Evolutionary conservation across 176 grass and related monocot species (phyloP).

Genomic region (Avena eriantha): DNA sequence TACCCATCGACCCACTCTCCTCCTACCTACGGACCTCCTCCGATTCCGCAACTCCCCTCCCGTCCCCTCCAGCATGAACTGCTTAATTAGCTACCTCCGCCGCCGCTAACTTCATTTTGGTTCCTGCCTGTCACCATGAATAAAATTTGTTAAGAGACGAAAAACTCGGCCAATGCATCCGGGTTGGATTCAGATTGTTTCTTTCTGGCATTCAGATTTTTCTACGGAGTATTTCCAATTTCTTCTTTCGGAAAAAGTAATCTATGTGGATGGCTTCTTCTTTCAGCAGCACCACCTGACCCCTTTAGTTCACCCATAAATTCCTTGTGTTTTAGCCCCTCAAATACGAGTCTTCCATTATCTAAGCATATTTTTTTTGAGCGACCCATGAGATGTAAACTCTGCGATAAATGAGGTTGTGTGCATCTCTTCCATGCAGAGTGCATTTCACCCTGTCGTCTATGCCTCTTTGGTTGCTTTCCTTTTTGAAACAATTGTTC

Average conservation of each 20-base stretch:
- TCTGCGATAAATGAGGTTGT: too few species aligned
- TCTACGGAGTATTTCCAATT: background rate
- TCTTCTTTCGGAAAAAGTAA: background rate
- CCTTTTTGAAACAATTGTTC: background rate
- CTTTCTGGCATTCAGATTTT: background rate
- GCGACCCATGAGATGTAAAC: too few species aligned
- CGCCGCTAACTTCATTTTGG: conserved; percentile 3
- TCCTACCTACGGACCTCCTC: background rate
- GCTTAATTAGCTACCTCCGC: background rate
- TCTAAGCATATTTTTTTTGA: background rate
- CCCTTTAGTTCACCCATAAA: background rate
- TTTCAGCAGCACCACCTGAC: background rate
- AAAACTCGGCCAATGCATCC: conserved; percentile 25
- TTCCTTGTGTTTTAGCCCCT: too few species aligned
- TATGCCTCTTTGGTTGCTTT: background rate
- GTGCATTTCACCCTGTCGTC: conserved; percentile 31
- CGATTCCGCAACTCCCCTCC: background rate
- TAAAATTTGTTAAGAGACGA: background rate
- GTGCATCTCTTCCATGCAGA: too few species aligned
- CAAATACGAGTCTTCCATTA: background rate
- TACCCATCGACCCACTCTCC: background rate
- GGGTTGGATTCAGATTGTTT: background rate
- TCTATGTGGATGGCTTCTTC: background rate
- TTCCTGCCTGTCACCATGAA: too few species aligned
- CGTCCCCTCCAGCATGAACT: background rate